Evolutionary conservation across 768 basidiomycete species (phyloP).

Genomic region (Sistotremastrum suecicum): DNA sequence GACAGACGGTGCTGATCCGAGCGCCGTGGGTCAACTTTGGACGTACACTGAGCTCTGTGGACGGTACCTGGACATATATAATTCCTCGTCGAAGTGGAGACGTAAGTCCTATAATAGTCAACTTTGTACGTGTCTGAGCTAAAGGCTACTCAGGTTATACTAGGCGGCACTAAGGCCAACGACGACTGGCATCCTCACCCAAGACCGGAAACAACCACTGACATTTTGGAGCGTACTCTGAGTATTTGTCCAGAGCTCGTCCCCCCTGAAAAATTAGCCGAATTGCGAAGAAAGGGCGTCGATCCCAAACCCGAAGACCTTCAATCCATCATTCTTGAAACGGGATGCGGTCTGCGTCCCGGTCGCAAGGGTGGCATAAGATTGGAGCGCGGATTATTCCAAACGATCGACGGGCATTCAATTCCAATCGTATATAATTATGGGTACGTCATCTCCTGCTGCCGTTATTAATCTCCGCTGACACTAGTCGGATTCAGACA

Average conservation of each 20-base stretch:
- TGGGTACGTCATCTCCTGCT: slow-evolving; percentile 27
- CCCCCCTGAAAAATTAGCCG: slow-evolving; percentile 12
- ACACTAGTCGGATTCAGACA: slow-evolving; percentile 25
- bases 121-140: background rate
- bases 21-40: slow-evolving; percentile 44
- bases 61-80: slow-evolving; percentile 41
- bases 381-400: slow-evolving; percentile 33
- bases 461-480: background rate
- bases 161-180: slow-evolving; percentile 43
- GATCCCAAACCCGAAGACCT: slow-evolving; percentile 24
- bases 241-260: slow-evolving; percentile 16
- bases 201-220: slow-evolving; percentile 44
- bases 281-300: slow-evolving; percentile 10
- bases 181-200: slow-evolving; percentile 62
- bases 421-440: slow-evolving; percentile 51
- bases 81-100: slow-evolving; percentile 50
- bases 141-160: slow-evolving; percentile 20
- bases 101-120: slow-evolving; percentile 17
- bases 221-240: slow-evolving; percentile 41
- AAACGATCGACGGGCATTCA: slow-evolving; percentile 14
- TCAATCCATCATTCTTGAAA: slow-evolving; percentile 23
- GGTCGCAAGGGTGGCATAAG: slow-evolving; percentile 54
- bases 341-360: slow-evolving; percentile 50
- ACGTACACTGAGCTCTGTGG: slow-evolving; percentile 26
- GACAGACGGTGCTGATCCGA: slow-evolving; percentile 27